phyloP scores from a whole-genome alignment of 768 basidiomycete species.

The Calocybe indica region DNA sequence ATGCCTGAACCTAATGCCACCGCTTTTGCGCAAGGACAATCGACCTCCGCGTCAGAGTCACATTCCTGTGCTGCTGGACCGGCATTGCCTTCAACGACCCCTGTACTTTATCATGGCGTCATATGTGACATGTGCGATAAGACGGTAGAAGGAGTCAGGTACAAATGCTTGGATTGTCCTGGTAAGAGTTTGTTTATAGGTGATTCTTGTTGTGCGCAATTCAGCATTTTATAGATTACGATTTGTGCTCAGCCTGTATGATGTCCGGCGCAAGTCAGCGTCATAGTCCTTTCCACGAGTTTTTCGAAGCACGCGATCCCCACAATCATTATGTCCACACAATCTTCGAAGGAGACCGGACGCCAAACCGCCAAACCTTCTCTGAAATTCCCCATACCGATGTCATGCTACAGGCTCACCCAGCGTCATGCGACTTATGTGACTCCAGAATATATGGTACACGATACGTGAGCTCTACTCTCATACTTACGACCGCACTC shows the following conservation, averaged over 20 bases:
- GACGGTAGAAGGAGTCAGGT: slow-evolving; percentile 57
- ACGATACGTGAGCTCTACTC: slow-evolving; percentile 54
- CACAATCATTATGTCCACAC: slow-evolving; percentile 63
- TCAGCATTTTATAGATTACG: slow-evolving; percentile 46
- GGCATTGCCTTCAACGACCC: slow-evolving; percentile 13
- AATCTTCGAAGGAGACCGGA: slow-evolving; percentile 23
- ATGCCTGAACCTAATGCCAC: not conserved
- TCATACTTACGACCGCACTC: not conserved
- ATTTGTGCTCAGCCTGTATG: slow-evolving; percentile 61
- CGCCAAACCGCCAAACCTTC: too few species aligned
- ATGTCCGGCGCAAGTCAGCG: slow-evolving; percentile 37
- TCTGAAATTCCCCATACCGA: too few species aligned
- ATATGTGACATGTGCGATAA: slow-evolving; percentile 60
- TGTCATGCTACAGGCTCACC: slow-evolving; percentile 34
- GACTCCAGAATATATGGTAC: slow-evolving; percentile 62
- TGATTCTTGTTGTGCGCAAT: not conserved
- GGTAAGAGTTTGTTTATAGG: slow-evolving; percentile 31
- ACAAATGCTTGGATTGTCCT: slow-evolving; percentile 78
- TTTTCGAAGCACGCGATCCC: slow-evolving; percentile 63
- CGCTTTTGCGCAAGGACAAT: not conserved
- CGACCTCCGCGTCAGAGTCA: not conserved
- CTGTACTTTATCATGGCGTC: slow-evolving; percentile 51
- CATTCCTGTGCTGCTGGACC: not conserved
- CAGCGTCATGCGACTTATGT: slow-evolving; percentile 73
- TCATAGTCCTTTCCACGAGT: slow-evolving; percentile 64